These are phyloP conservation scores for Trichophyton rubrum DNA, from an alignment of 2,329 filamentous ascomycete species.

Conservation along the genomic window DNA sequence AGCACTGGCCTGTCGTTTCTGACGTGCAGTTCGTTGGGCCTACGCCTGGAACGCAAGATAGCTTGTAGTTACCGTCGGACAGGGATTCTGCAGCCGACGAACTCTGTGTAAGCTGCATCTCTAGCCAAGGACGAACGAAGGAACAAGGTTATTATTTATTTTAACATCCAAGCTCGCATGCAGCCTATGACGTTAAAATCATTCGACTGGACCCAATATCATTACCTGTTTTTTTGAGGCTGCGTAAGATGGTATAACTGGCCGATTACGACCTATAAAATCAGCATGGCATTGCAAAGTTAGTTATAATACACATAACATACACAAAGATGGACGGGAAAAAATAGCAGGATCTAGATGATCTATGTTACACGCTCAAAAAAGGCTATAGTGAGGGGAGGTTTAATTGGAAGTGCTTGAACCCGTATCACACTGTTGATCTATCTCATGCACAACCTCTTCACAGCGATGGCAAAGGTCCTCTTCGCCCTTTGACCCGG, in stretches of 20 bases:
- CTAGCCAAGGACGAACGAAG: neutral
- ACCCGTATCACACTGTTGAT: constrained; percentile 6
- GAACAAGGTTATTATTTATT: neutral
- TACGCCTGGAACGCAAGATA: neutral
- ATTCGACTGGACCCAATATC: neutral
- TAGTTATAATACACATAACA: neutral
- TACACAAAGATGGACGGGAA: neutral
- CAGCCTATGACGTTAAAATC: neutral
- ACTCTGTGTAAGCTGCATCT: neutral
- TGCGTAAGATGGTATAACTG: neutral
- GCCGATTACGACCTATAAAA: neutral
- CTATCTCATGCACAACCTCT: constrained; percentile 43
- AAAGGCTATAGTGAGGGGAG: neutral
- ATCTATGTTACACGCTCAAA: neutral
- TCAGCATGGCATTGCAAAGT: neutral
- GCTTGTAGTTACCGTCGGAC: neutral
- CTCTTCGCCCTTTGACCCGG: constrained; percentile 36
- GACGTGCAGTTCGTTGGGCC: too few species aligned
- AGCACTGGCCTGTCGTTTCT: neutral
- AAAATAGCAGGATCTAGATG: neutral
- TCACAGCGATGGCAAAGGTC: constrained; percentile 62
- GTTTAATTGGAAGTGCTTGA: neutral
- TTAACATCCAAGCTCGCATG: neutral
- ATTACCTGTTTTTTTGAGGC: too few species aligned
- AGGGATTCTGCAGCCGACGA: neutral